Percentiles rank a stretch among this genome's conserved stretches.
phyloP scores from a whole-genome alignment of 306 rosid genomes.

The Datisca glomerata region DNA sequence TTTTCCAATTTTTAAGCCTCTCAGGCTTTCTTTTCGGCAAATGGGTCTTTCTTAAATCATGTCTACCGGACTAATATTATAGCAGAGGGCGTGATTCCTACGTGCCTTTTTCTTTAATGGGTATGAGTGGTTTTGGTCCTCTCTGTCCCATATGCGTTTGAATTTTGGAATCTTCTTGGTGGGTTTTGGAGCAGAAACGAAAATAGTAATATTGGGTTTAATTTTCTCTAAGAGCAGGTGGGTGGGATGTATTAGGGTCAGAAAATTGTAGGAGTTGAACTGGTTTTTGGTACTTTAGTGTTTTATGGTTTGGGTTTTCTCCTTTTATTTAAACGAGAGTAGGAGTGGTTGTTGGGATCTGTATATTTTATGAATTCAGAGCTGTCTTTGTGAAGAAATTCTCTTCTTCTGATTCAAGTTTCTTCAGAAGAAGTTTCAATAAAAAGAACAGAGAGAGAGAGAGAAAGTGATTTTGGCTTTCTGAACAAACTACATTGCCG shows the following conservation, averaged over 20 bases:
- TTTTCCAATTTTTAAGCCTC: constrained; percentile 11
- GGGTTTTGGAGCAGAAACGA: constrained; percentile 5
- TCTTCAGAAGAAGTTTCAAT: too few species aligned
- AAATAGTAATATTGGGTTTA: neutral
- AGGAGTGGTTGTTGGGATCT: constrained; percentile 47
- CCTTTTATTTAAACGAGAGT: too few species aligned
- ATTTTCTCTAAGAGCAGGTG: constrained; percentile 14
- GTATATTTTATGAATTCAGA: constrained; percentile 15
- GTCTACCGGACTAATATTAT: constrained; percentile 13
- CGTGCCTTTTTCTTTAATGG: constrained; percentile 26
- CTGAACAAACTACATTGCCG: constrained; percentile 41
- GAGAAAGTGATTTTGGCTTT: too few species aligned
- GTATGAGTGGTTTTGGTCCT: constrained; percentile 37
- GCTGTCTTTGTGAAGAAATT: constrained; percentile 18
- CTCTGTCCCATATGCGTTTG: constrained; percentile 19
- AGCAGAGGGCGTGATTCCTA: neutral
- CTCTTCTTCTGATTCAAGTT: constrained; percentile 4
- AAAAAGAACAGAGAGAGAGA: too few species aligned
- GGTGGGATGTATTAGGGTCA: constrained; percentile 11
- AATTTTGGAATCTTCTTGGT: constrained; percentile 27
- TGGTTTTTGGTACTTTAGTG: constrained; percentile 12
- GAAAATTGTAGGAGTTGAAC: constrained; percentile 52
- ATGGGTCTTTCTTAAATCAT: constrained; percentile 20
- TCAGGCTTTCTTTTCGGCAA: constrained; percentile 20
- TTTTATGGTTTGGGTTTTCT: constrained; percentile 14